Percentiles rank a stretch among this genome's conserved stretches.
phyloP scores from a whole-genome alignment of 805 yeast genomes.

The Cyberlindnera samutprakarnensis region DNA sequence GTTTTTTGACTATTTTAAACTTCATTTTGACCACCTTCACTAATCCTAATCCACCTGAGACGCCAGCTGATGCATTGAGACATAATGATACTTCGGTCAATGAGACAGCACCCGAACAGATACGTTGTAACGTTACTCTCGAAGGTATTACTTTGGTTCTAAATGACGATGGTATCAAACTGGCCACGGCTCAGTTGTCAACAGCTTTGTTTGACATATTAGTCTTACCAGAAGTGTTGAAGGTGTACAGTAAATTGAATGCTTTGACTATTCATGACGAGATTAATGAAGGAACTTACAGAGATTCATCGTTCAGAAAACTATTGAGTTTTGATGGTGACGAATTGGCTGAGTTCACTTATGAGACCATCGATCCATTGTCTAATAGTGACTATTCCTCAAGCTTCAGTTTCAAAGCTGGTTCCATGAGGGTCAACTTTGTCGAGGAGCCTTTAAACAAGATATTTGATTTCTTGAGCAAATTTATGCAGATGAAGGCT shows the following conservation, averaged over 20 bases:
- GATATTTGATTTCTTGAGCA: constrained; percentile 58
- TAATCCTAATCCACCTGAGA: constrained; percentile 61
- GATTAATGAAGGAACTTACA: constrained; percentile 51
- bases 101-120: constrained; percentile 63
- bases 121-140: constrained; percentile 58
- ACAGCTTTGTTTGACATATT: constrained; percentile 63
- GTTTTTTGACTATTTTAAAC: constrained; percentile 70
- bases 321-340: constrained; percentile 76
- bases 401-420: constrained; percentile 54
- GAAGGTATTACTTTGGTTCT: constrained; percentile 68
- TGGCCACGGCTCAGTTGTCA: constrained; percentile 73
- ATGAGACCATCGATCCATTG: constrained; percentile 69
- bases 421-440: constrained; percentile 69
- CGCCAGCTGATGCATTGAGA: constrained; percentile 63
- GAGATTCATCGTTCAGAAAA: constrained; percentile 52
- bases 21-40: constrained; percentile 84
- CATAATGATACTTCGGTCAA: constrained; percentile 55
- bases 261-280: constrained; percentile 76
- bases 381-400: constrained; percentile 46
- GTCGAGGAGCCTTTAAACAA: constrained; percentile 74
- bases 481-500: constrained; percentile 77
- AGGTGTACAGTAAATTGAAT: constrained; percentile 65
- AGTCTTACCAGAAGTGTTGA: constrained; percentile 71
- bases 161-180: constrained; percentile 74
- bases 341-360: constrained; percentile 71